Evolutionary conservation across 495 filamentous ascomycete species (phyloP), one percentile per base, ranked within the genome.

Genomic region (Aspergillus affinis): DNA sequence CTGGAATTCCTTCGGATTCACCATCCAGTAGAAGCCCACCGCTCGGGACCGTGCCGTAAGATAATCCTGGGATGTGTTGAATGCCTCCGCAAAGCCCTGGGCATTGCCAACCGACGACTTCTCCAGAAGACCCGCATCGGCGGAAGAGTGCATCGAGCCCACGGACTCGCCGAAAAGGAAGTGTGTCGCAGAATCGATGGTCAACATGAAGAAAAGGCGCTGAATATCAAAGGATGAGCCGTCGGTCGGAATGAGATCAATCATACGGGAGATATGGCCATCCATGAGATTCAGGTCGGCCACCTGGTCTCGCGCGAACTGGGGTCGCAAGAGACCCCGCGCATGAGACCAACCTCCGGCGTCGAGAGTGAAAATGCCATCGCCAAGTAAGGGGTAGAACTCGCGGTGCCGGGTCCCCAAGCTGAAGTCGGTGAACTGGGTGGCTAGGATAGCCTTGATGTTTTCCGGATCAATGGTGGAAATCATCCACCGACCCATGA

Each of bases 391-490:
- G 12, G 81, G 75, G 20, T 67, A 66, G 46, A 86, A 81, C 46
- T 76, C 72, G 29, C 67, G 55, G 41, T 72, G 72, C 54, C 84
- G 57, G 0, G 69, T 69, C 1, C 82, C 83, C 4, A 86, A 61
- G 26, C 72, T 72, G 61, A 85, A 90, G 56, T 88, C 88, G 23
- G 86, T 79, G 67, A 95, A 97, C 62, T 95, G 88, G 0, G 86
- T 88, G 0, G 91, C 90, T 3, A 97, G 79, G 7, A 97, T 75
- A 0, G 92, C 87, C 68, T 97, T 92, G 71, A 98, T 81, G 71
- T 95, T 97, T 66, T 93, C 87, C 0, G 90, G 91, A 48, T 95
- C 90, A 50, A 75, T 77, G 1, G 91, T 93, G 19, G 78, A 69
- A 44, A 88, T 63, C 4, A 71, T n/a, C 2, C 48, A 45, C 2